A percentile compares a stretch with the other conserved stretches of the same genome.
Evolutionary conservation across 345 rosid species (phyloP).

Genomic region (Salix koriyanagi): DNA sequence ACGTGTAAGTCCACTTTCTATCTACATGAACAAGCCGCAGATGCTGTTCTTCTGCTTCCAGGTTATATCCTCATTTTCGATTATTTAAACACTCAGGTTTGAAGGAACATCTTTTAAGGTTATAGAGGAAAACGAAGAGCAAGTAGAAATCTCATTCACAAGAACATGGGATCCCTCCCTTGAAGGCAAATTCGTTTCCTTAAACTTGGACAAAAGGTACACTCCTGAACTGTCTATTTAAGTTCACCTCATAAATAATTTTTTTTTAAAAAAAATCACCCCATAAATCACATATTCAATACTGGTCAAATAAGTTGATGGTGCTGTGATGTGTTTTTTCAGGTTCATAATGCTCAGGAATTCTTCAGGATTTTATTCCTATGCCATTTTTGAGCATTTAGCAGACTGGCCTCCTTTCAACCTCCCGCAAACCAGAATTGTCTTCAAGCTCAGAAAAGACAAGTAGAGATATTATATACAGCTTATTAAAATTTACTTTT

Average conservation of each 20-base stretch:
- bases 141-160: slow-evolving; percentile 23
- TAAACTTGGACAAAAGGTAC: slow-evolving; percentile 26
- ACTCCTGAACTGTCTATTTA: neutral
- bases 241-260: neutral
- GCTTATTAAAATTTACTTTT: neutral
- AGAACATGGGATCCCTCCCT: slow-evolving; percentile 29
- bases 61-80: neutral
- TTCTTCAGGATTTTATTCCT: slow-evolving; percentile 77
- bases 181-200: slow-evolving; percentile 15
- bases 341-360: slow-evolving; percentile 74
- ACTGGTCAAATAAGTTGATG: too few relatives aligned
- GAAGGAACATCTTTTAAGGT: slow-evolving; percentile 20
- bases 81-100: slow-evolving; percentile 9
- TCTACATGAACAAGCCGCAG: neutral
- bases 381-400: slow-evolving; percentile 66
- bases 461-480: slow-evolving; percentile 32
- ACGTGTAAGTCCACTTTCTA: neutral
- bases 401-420: slow-evolving; percentile 78
- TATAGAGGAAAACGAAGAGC: slow-evolving; percentile 23
- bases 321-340: neutral
- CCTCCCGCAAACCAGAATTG: slow-evolving; percentile 69
- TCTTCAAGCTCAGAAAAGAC: slow-evolving; percentile 73
- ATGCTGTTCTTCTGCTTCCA: neutral
- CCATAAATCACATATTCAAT: too few relatives aligned
- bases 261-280: too few relatives aligned